These are phyloP conservation scores for Coffea eugenioides DNA, from an alignment of 257 asterid genomes.

Conservation along the genomic window DNA sequence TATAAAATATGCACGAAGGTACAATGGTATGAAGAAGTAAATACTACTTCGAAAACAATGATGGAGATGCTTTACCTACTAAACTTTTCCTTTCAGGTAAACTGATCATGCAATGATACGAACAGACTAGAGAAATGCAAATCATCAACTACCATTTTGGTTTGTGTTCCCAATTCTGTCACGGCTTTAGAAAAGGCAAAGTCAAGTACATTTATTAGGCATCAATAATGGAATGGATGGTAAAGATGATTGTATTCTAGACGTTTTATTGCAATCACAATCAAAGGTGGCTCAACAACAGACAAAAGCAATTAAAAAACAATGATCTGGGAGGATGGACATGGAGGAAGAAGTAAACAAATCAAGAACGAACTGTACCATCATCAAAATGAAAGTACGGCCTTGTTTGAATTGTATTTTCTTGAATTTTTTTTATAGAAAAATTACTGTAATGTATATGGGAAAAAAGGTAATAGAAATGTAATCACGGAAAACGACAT, in stretches of 20 bases:
- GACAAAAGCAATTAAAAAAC: neutral
- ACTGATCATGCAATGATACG: constrained; percentile 1
- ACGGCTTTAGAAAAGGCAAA: neutral
- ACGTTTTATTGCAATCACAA: neutral
- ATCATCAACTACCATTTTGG: neutral
- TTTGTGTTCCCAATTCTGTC: neutral
- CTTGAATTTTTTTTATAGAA: too few relatives aligned
- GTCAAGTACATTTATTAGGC: constrained; percentile 2
- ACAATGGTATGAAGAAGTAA: too few relatives aligned
- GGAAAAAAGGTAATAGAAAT: too few relatives aligned
- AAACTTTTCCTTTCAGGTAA: neutral
- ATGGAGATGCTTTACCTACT: neutral
- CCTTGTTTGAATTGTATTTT: too few relatives aligned
- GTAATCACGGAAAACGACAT: too few relatives aligned
- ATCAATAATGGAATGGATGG: neutral
- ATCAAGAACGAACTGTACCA: neutral
- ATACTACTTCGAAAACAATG: too few relatives aligned
- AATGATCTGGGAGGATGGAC: neutral
- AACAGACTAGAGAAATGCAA: neutral
- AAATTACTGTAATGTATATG: too few relatives aligned
- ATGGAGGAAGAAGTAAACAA: neutral
- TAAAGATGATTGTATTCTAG: neutral
- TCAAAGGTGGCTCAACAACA: constrained; percentile 7
- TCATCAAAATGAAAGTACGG: too few relatives aligned
- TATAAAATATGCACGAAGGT: too few relatives aligned